Evolutionary conservation across 129 eudicot genomes (phyloP).

Genomic region (Heracleum sosnowskyi): DNA sequence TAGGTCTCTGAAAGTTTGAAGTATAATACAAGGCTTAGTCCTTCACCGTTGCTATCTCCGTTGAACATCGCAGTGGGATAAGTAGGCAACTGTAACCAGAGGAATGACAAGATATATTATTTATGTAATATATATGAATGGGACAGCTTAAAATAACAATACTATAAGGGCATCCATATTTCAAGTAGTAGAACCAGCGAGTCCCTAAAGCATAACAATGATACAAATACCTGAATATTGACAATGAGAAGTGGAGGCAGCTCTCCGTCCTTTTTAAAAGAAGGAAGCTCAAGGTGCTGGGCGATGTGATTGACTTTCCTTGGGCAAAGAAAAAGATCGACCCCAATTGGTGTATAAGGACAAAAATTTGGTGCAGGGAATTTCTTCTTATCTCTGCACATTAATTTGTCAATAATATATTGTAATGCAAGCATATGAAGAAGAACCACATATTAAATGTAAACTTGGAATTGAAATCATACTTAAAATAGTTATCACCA

Average conservation of each 20-base stretch:
- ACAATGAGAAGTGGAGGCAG: constrained; percentile 74
- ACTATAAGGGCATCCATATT: background rate
- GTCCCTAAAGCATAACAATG: background rate
- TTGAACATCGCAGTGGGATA: constrained; percentile 76
- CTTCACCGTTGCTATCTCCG: constrained; percentile 86
- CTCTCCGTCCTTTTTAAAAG: constrained; percentile 38
- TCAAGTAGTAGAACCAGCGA: background rate
- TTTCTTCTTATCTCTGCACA: constrained; percentile 83
- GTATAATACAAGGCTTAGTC: constrained; percentile 82
- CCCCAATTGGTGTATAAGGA: constrained; percentile 81
- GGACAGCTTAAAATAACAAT: background rate
- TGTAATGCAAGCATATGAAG: background rate
- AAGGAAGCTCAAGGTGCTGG: constrained; percentile 82
- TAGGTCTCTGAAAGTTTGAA: constrained; percentile 61
- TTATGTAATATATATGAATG: background rate
- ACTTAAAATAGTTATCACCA: constrained; percentile 73
- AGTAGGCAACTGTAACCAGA: constrained; percentile 62
- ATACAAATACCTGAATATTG: constrained; percentile 64
- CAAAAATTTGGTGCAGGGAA: constrained; percentile 53
- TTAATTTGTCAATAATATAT: background rate
- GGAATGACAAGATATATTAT: background rate
- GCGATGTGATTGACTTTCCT: constrained; percentile 81
- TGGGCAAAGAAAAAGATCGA: constrained; percentile 59
- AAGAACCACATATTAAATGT: background rate
- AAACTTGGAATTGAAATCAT: constrained; percentile 9